Evolutionary conservation across 768 basidiomycete species (phyloP).

Genomic region (Asterophora lycoperdoides): DNA sequence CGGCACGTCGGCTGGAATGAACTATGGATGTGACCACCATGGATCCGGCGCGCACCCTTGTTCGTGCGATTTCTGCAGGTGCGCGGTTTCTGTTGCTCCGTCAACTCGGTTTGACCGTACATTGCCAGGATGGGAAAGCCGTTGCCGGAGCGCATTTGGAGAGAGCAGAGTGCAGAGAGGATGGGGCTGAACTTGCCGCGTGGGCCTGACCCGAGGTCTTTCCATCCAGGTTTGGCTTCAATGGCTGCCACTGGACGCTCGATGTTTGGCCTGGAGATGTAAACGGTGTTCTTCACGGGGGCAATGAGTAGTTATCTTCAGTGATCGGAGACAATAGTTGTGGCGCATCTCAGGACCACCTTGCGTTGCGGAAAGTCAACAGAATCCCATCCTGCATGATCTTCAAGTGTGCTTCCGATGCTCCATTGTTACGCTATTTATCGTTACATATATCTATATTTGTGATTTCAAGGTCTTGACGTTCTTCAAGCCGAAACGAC

Average conservation of each 20-base stretch:
- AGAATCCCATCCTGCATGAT: background rate
- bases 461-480: too few species aligned
- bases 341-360: background rate
- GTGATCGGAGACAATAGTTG: too few species aligned
- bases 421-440: background rate
- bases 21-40: slow-evolving; percentile 36
- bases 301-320: too few species aligned
- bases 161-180: slow-evolving; percentile 23
- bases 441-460: background rate
- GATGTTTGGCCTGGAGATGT: slow-evolving; percentile 25
- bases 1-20: slow-evolving; percentile 30
- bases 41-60: slow-evolving; percentile 32
- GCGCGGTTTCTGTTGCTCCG: slow-evolving; percentile 5
- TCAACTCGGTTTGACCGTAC: background rate
- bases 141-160: slow-evolving; percentile 26
- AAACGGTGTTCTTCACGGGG: too few species aligned
- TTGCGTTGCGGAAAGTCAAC: too few species aligned
- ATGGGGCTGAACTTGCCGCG: slow-evolving; percentile 28
- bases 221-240: slow-evolving; percentile 16
- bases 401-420: background rate
- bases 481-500: slow-evolving; percentile 14
- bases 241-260: slow-evolving; percentile 18
- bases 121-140: slow-evolving; percentile 29
- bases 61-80: slow-evolving; percentile 37
- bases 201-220: slow-evolving; percentile 33